Percentiles rank a stretch among this genome's conserved stretches.
Conservation (phyloP, 1,139 yeast genomes). For the Protomyces inundatus region DNA sequence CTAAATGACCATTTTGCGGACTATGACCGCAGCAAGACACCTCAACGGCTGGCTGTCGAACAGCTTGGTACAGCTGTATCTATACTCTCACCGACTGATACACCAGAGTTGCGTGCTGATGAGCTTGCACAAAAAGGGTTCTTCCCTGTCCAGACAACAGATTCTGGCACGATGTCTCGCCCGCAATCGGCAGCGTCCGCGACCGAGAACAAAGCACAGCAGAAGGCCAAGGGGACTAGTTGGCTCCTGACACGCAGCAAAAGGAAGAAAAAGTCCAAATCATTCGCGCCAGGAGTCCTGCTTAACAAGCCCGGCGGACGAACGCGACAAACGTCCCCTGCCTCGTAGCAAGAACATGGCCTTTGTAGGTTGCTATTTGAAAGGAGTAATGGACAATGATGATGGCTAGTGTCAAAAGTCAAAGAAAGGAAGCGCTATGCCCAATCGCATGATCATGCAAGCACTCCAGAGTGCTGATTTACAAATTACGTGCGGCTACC, state of each 20-base stretch:
- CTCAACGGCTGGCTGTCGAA: not conserved
- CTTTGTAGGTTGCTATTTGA: too few species aligned
- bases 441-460: not conserved
- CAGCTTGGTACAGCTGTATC: not conserved
- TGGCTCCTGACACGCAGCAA: not conserved
- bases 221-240: not conserved
- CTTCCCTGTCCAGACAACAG: not conserved
- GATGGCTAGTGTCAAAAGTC: not conserved
- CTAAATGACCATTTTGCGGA: slow-evolving; percentile 12
- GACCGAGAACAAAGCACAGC: too few species aligned
- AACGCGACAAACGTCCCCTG: too few species aligned
- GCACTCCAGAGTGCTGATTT: too few species aligned
- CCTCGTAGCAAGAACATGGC: too few species aligned
- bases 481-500: not conserved
- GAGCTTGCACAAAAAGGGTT: not conserved
- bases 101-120: not conserved
- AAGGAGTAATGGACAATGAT: not conserved
- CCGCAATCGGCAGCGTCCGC: too few species aligned
- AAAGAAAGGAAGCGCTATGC: not conserved
- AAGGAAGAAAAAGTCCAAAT: not conserved
- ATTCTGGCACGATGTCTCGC: too few species aligned
- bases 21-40: slow-evolving; percentile 1
- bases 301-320: not conserved
- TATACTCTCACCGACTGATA: not conserved
- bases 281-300: not conserved